Percentiles rank a stretch among this genome's conserved stretches.
phyloP scores from a whole-genome alignment of 176 grass and related monocot genomes.

The Otatea glauca region DNA sequence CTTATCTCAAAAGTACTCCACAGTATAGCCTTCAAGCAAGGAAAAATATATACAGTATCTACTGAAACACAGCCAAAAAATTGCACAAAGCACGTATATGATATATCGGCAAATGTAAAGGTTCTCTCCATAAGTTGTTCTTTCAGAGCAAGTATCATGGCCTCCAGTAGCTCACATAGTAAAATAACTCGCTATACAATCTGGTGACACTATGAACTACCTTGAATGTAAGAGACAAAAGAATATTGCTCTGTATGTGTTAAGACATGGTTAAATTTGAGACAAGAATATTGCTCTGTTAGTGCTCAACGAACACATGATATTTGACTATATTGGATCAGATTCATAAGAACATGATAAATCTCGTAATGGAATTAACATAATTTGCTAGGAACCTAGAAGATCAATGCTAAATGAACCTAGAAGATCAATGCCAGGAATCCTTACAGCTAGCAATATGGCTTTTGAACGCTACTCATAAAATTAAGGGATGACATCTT shows the following conservation, averaged over 20 bases:
- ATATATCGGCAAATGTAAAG: not conserved
- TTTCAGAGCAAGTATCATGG: not conserved
- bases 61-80: not conserved
- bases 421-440: too few species aligned
- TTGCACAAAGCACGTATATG: not conserved
- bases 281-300: too few species aligned
- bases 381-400: too few species aligned
- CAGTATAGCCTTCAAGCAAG: not conserved
- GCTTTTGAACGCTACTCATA: too few species aligned
- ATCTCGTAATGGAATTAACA: too few species aligned
- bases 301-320: too few species aligned
- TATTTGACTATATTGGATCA: too few species aligned
- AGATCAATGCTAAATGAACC: too few species aligned
- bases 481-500: too few species aligned
- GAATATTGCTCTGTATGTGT: not conserved
- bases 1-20: constrained; percentile 15
- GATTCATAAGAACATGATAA: too few species aligned
- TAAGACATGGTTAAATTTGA: too few species aligned
- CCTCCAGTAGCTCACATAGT: not conserved
- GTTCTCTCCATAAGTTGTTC: not conserved
- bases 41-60: not conserved
- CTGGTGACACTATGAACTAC: not conserved
- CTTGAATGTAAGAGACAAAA: not conserved
- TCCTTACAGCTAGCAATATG: too few species aligned
- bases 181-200: not conserved